Evolutionary conservation across 495 filamentous ascomycete species (phyloP), one percentile per base, ranked within the genome.

Genomic region (Podospora conica): DNA sequence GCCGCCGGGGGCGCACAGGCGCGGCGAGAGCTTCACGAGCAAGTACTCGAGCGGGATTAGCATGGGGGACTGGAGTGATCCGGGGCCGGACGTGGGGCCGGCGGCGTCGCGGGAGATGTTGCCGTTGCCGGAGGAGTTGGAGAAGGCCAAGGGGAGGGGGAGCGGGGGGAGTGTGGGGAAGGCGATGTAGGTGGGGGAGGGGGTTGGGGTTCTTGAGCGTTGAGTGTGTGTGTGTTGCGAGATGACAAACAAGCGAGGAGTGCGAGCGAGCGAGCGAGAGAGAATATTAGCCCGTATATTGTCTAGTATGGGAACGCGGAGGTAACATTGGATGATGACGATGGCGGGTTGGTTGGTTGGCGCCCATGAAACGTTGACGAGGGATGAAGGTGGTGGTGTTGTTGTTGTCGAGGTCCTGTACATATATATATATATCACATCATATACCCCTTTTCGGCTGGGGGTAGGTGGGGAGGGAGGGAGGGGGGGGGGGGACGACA

Each of bases 41-140:
- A 81, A 80, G 58, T 84, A 84, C 70, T 78, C 76, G 60, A 80
- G 78, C 67, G 80, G 80, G 20, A 71, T 77, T 0, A 81, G 77
- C 58, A 64, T 80, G 63, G 76, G 71, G 33, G 81, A 78, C 20
- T 86, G 82, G 82, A 81, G 78, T 57, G 82, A 84, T 60, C 83
- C 82, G 3, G 82, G 81, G 4, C 82, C 83, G 6, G 82, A 84
- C 67, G 77, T 84, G 2, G 81, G 81, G 4, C 77, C 75, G 3
- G 77, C 69, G 4, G 74, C 75, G 27, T 58, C 58, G 23, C 59
- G 76, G 20, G 69, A 71, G 63, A 48, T 63, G 5, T 58, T 67
- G 27, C 29, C 59, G 28, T 64, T 53, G 27, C 60, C n/a, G 56
- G 63, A 3, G 9, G 60, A 31, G 15, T 61, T 31, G 27, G 57